Evolutionary conservation across 2,329 filamentous ascomycete genomes (phyloP).

Genomic region (Aspergillus aculeatinus): DNA sequence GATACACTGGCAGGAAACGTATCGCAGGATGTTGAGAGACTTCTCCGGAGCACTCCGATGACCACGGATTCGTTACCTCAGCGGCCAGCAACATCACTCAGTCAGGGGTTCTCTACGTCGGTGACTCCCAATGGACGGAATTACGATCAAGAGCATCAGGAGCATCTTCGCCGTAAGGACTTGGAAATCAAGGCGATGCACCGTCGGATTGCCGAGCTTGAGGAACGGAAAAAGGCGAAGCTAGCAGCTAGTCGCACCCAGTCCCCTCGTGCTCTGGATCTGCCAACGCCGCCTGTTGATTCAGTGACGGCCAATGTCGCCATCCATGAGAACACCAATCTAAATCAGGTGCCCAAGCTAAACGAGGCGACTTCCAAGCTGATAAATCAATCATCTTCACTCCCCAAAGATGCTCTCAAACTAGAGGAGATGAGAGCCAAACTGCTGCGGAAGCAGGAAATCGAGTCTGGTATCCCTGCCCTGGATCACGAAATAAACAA

Average conservation of each 20-base stretch:
- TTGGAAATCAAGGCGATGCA: slow-evolving; percentile 50
- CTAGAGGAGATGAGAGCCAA: slow-evolving; percentile 38
- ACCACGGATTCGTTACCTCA: slow-evolving; percentile 43
- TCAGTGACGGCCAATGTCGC: slow-evolving; percentile 14
- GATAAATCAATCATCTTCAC: neutral
- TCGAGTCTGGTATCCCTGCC: slow-evolving; percentile 49
- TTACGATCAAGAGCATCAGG: slow-evolving; percentile 43
- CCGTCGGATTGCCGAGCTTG: slow-evolving; percentile 51
- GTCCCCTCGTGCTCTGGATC: slow-evolving; percentile 32
- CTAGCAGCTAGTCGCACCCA: slow-evolving; percentile 37
- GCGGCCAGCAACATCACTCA: slow-evolving; percentile 41
- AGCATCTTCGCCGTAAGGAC: slow-evolving; percentile 49
- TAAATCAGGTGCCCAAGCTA: neutral
- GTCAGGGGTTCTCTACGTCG: slow-evolving; percentile 41
- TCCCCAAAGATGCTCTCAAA: slow-evolving; percentile 22
- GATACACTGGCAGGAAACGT: slow-evolving; percentile 32
- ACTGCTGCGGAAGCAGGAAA: slow-evolving; percentile 47
- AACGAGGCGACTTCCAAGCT: neutral
- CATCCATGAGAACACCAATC: neutral
- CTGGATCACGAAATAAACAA: slow-evolving; percentile 47
- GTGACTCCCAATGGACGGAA: slow-evolving; percentile 39
- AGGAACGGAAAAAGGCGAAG: slow-evolving; percentile 46
- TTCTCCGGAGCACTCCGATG: slow-evolving; percentile 46
- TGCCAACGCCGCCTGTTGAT: slow-evolving; percentile 18
- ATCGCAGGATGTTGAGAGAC: slow-evolving; percentile 25